Percentiles rank a stretch among this genome's conserved stretches.
These are phyloP conservation scores for Zymoseptoria ardabiliae DNA, from an alignment of 2,329 filamentous ascomycete species.

Conservation along the genomic window DNA sequence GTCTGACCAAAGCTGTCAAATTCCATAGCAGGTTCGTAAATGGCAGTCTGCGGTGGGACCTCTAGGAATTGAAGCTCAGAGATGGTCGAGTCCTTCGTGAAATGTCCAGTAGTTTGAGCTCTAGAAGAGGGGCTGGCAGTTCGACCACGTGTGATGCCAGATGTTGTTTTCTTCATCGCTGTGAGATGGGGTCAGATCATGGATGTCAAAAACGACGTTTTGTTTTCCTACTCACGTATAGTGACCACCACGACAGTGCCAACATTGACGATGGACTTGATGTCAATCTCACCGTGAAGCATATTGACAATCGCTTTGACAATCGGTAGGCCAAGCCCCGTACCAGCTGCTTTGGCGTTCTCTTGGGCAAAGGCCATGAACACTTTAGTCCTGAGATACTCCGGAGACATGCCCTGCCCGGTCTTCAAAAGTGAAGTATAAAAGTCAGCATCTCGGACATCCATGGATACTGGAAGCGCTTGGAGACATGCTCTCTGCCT, in stretches of 20 bases:
- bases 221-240: conserved; percentile 2
- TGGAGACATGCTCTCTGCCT: too few species aligned
- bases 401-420: conserved; percentile 57
- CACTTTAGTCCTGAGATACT: conserved; percentile 53
- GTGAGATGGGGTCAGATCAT: conserved; percentile 39
- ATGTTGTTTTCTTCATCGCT: conserved; percentile 38
- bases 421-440: conserved; percentile 30
- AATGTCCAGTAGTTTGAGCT: conserved; percentile 8
- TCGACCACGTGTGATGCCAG: background rate
- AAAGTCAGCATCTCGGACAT: too few species aligned
- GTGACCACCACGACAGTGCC: conserved; percentile 19
- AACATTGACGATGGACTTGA: conserved; percentile 31
- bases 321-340: conserved; percentile 59
- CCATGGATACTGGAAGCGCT: too few species aligned
- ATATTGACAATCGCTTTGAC: conserved; percentile 54
- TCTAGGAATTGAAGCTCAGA: conserved; percentile 40
- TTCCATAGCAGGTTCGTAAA: conserved; percentile 18
- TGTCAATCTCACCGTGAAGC: conserved; percentile 52
- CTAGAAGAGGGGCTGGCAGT: conserved; percentile 1
- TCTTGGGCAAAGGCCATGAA: conserved; percentile 62
- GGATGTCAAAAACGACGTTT: background rate
- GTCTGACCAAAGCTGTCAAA: conserved; percentile 17
- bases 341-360: conserved; percentile 51
- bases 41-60: conserved; percentile 14
- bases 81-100: conserved; percentile 33